Evolutionary conservation across 257 asterid genomes (phyloP), one percentile per base, ranked within the genome.

Genomic region (Verbascum thapsus): DNA sequence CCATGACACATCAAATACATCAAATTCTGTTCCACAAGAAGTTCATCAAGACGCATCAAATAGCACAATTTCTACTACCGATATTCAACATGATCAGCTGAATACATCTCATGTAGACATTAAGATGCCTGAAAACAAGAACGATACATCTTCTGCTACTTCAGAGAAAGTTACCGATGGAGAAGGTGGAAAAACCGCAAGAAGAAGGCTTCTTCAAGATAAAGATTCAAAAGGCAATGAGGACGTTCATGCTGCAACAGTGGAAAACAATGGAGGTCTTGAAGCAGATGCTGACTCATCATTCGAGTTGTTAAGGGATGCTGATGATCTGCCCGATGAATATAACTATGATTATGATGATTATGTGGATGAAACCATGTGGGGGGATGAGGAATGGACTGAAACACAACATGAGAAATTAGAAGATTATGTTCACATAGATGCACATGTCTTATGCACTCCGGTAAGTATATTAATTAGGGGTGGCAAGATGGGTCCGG

Each of bases 211-310:
- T 74, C 99, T 94, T 63, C 88, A 88, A 75, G 95, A 78, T 40
- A 62, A 77, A 66, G 73, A 64, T 61, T 73, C 88, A 45, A 68
- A 79, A 64, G 78, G 64, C 66, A 71, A 72, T n/a, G 82, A 70
- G 63, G 83, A 67, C 61, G 72, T 66, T 64, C 83, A 59, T 55
- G 78, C 81, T 69, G 91, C 98, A 44, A 90, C 96, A 23, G 99
- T 84, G 17, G 94, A 88, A 84, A 94, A 90, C 58, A 76, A 74
- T 20, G 98, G 81, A 30, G 95, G 84, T 49, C 78, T 94, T 51
- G 98, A 86, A 70, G 91, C 77, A 15, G 98, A 88, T 56, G 98
- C 99, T 26, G 99, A 84, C 73, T 79, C 96, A 66, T 88, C 99
- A 20, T 94, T 94, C 74, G 98, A 90, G 49, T 71, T 94, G 77